Percentiles rank a stretch among this genome's conserved stretches.
Evolutionary conservation across 1,284 basidiomycete genomes (phyloP).

Genomic region (Cryptococcus amylolentus): DNA sequence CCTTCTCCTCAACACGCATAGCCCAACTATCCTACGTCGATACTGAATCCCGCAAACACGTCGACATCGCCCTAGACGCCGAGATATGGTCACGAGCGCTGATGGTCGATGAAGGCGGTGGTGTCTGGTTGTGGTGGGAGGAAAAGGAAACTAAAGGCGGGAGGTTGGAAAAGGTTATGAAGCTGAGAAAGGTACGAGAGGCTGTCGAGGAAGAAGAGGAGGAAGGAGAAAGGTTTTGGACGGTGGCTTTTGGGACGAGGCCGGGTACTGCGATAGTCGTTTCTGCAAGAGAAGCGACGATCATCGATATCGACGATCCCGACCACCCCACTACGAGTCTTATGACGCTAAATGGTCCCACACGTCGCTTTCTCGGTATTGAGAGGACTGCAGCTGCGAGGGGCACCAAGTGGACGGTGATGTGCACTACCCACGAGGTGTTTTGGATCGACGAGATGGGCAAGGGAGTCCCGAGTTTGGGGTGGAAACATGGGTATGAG

Average conservation of each 20-base stretch:
- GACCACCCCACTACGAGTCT: constrained; percentile 11
- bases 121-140: constrained; percentile 40
- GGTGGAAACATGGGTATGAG: constrained; percentile 34
- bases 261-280: constrained; percentile 32
- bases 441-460: constrained; percentile 37
- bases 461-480: constrained; percentile 12
- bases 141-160: constrained; percentile 15
- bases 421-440: constrained; percentile 30
- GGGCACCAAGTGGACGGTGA: constrained; percentile 12
- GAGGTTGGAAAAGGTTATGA: constrained; percentile 17
- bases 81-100: constrained; percentile 20
- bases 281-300: constrained; percentile 14
- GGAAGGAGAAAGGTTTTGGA: constrained; percentile 25
- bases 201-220: constrained; percentile 3
- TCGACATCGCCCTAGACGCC: constrained; percentile 35
- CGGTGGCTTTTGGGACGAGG: constrained; percentile 32
- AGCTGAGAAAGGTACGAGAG: constrained; percentile 25
- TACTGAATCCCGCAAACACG: constrained; percentile 28
- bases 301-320: constrained; percentile 27
- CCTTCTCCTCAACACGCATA: constrained; percentile 9
- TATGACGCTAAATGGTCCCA: constrained; percentile 12
- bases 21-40: constrained; percentile 13
- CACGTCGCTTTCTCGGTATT: constrained; percentile 24
- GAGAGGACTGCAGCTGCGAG: constrained; percentile 27
- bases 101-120: constrained; percentile 39